phyloP scores from a whole-genome alignment of 306 rosid genomes.

The Pyrus bretschneideri region DNA sequence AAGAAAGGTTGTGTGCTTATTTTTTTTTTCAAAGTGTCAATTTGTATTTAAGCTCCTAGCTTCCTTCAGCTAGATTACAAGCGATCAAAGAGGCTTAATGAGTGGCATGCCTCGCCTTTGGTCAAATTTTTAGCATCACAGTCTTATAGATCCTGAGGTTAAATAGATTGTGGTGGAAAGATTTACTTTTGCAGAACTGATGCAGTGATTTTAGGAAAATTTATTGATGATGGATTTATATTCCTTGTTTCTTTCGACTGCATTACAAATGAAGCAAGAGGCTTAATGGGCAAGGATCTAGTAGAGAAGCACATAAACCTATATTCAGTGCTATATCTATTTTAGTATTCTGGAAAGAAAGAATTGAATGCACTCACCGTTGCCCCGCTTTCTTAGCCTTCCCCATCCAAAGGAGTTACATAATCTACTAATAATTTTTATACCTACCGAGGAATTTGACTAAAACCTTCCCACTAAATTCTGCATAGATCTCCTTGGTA shows the following conservation, averaged over 20 bases:
- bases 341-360: background rate
- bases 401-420: background rate
- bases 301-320: background rate
- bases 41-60: background rate
- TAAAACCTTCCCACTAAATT: background rate
- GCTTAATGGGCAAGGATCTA: background rate
- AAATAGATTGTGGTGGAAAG: background rate
- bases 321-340: background rate
- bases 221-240: too few species aligned
- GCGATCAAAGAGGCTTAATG: background rate
- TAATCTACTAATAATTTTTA: background rate
- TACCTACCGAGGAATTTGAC: background rate
- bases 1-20: background rate
- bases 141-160: background rate
- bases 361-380: background rate
- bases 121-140: background rate
- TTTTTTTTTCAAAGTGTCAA: background rate
- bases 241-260: too few species aligned
- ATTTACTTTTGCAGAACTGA: background rate
- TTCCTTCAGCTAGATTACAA: background rate
- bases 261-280: too few species aligned
- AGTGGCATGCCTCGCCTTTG: background rate
- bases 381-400: background rate
- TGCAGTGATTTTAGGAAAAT: too few species aligned
- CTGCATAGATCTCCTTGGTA: background rate